Percentiles rank a stretch among this genome's conserved stretches.
Conservation (phyloP, 2,329 filamentous ascomycete genomes). For the Plectosphaerella plurivora region DNA sequence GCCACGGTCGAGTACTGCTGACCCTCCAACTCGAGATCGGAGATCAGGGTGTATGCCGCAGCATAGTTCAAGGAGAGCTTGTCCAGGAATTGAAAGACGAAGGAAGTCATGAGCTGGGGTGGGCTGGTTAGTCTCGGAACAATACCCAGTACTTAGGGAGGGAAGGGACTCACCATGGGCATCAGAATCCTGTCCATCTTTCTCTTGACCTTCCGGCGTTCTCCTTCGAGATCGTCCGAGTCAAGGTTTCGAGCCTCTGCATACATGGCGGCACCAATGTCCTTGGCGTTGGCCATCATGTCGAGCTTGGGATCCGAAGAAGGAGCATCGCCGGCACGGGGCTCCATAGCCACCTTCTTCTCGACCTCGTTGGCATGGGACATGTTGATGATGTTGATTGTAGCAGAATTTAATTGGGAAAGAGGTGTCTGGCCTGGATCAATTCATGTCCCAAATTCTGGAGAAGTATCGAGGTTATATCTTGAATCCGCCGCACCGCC, state of each 20-base stretch:
- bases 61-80: conserved; percentile 45
- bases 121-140: conserved; percentile 8
- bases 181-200: too few species aligned
- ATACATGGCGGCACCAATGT: background rate
- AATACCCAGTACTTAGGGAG: background rate
- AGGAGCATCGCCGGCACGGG: background rate
- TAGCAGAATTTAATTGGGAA: too few species aligned
- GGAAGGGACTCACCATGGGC: too few species aligned
- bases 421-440: too few species aligned
- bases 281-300: background rate
- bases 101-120: conserved; percentile 31
- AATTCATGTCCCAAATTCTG: too few species aligned
- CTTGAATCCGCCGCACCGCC: too few species aligned
- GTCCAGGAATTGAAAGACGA: conserved; percentile 33
- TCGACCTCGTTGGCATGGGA: background rate
- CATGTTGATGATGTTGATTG: too few species aligned
- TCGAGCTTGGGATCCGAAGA: background rate
- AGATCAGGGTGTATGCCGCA: conserved; percentile 58
- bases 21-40: conserved; percentile 51
- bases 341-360: background rate
- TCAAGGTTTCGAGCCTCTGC: background rate
- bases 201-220: too few species aligned
- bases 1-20: conserved; percentile 47
- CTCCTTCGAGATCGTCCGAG: too few species aligned
- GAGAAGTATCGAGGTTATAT: too few species aligned